These are phyloP conservation scores for Tricholoma saponaceum DNA, from an alignment of 768 basidiomycete genomes.

Conservation along the genomic window DNA sequence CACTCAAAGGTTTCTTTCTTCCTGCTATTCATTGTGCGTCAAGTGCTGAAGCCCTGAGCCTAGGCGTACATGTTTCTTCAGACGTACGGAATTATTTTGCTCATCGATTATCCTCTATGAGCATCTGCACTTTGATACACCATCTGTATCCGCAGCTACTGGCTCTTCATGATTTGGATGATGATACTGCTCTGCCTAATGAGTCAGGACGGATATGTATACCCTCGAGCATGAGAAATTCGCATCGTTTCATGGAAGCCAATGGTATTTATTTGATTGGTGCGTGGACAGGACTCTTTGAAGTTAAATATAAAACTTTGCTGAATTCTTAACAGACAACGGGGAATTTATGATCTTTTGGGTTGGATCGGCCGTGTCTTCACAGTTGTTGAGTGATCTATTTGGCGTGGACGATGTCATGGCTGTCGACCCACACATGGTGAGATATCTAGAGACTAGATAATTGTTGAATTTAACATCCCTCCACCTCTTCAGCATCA, in stretches of 20 bases:
- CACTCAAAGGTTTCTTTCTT: slow-evolving; percentile 72
- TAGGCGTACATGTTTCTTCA: slow-evolving; percentile 85
- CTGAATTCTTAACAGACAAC: slow-evolving; percentile 56
- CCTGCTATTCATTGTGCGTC: not conserved
- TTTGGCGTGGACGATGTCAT: slow-evolving; percentile 81
- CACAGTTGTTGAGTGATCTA: slow-evolving; percentile 77
- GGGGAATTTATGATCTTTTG: slow-evolving; percentile 86
- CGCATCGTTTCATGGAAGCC: slow-evolving; percentile 84
- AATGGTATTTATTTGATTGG: slow-evolving; percentile 93
- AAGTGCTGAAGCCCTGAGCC: not conserved
- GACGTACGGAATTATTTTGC: slow-evolving; percentile 89
- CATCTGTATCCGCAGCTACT: slow-evolving; percentile 86
- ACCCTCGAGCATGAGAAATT: slow-evolving; percentile 78
- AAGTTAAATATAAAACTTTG: not conserved
- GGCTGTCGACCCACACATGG: slow-evolving; percentile 64
- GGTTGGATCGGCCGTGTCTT: slow-evolving; percentile 81
- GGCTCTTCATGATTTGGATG: slow-evolving; percentile 81
- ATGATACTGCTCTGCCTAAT: slow-evolving; percentile 66
- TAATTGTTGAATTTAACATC: not conserved
- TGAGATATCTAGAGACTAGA: slow-evolving; percentile 26
- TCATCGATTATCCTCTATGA: slow-evolving; percentile 68
- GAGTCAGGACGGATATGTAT: slow-evolving; percentile 54
- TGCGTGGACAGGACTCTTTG: slow-evolving; percentile 27
- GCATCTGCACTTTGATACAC: slow-evolving; percentile 66
- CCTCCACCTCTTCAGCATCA: slow-evolving; percentile 17